A percentile compares a stretch with the other conserved stretches of the same genome.
Conservation (phyloP, 257 asterid species). For the Forsythia suspensa region DNA sequence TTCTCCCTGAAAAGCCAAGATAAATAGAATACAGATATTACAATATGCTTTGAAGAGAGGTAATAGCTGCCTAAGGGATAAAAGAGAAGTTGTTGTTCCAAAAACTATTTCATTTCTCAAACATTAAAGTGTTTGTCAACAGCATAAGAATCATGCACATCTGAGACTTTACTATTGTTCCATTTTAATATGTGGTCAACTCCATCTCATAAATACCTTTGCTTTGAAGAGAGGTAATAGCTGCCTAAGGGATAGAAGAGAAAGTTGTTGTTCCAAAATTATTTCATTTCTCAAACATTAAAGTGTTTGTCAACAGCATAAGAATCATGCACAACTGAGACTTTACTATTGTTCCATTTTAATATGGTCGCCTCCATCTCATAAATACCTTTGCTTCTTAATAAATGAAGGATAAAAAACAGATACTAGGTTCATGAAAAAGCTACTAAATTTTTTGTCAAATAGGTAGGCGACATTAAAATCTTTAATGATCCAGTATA, state of each 20-base stretch:
- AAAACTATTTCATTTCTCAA: neutral
- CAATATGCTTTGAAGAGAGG: neutral
- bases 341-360: neutral
- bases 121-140: neutral
- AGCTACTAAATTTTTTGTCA: neutral
- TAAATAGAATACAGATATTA: neutral
- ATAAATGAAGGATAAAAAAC: neutral
- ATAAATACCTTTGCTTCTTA: neutral
- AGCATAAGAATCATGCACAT: neutral
- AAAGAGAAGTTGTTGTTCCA: neutral
- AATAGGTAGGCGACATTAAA: neutral
- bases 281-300: neutral
- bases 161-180: neutral
- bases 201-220: neutral
- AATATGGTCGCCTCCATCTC: neutral
- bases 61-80: neutral
- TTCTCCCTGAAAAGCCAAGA: constrained; percentile 67
- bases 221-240: neutral
- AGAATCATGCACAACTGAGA: neutral
- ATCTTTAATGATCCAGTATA: neutral
- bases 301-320: neutral
- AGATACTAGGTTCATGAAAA: neutral
- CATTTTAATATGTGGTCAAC: neutral
- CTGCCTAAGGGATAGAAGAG: neutral
- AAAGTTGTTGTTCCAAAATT: neutral